Percentiles rank a stretch among this genome's conserved stretches.
These are phyloP conservation scores for Sanghuangporus weigelae DNA, from an alignment of 1,284 basidiomycete species.

Conservation along the genomic window DNA sequence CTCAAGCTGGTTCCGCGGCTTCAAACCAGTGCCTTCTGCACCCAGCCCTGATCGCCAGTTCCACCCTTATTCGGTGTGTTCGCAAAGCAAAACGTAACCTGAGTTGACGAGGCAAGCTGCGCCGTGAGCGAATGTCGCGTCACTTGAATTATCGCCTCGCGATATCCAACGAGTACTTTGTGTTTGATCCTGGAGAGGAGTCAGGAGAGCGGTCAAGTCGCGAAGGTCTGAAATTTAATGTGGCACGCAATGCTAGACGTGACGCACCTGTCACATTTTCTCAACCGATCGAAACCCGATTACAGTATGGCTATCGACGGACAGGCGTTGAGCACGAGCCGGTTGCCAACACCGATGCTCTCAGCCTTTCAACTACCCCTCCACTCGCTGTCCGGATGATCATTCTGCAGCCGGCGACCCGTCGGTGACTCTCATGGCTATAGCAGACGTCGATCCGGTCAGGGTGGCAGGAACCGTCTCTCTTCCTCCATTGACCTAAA, in stretches of 20 bases:
- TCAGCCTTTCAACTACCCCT: neutral
- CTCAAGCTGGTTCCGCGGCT: constrained; percentile 29
- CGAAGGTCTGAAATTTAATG: no score
- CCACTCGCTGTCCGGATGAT: neutral
- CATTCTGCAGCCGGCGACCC: neutral
- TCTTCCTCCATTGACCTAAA: neutral
- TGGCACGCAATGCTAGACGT: no score
- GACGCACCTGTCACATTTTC: no score
- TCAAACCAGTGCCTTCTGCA: constrained; percentile 40
- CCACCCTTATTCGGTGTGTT: neutral
- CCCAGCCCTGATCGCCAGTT: constrained; percentile 43
- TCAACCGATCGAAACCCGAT: no score
- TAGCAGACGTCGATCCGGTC: neutral
- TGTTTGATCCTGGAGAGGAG: neutral
- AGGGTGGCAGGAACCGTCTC: neutral
- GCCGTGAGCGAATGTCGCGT: no score
- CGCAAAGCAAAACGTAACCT: no score
- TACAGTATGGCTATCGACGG: neutral
- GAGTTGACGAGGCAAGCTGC: no score
- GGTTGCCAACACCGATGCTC: neutral
- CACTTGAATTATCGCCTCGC: neutral
- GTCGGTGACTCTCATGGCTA: neutral
- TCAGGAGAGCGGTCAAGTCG: no score
- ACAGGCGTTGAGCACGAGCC: neutral
- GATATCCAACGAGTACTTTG: neutral